Evolutionary conservation across 495 filamentous ascomycete genomes (phyloP), one percentile per base, ranked within the genome.

Genomic region (Tuber microsphaerosporum): DNA sequence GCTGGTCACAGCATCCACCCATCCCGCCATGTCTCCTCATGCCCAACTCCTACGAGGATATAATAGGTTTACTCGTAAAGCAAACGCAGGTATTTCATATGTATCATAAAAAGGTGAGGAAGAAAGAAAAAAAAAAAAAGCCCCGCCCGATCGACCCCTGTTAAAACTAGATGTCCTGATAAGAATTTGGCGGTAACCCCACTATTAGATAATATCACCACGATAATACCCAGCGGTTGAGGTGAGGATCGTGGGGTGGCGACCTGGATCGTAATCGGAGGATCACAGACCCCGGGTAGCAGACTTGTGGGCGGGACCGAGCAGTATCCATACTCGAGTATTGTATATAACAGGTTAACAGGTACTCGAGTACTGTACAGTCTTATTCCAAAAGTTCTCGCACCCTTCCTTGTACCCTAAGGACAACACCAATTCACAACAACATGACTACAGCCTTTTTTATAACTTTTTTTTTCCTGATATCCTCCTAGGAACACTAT

Each of bases 191-290:
- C 22, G 48, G 76, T 79, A 73, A 79, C 77, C 77, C 77, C 77
- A 73, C 77, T 79, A 73, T 79, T 78, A 76, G 76, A 73, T 78
- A 78, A 78, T 76, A 65, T n/a, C 76, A 68, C 68, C 42, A 65
- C 37, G 31, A 61, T 56, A 72, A 79, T 71, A n/a, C 77, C 76
- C 65, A 75, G 76, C 68, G 43, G 76, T 61, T 73, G 76, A 41
- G 39, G 39, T 73, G 76, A 41, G 39, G 39, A 79, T 79, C 70
- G 77, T 79, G 76, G 77, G 70, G 72, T 51, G 61, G 70, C 51
- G 51, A 48, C 43, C 48, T 16, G 56, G 56, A 65, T 65, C 26
- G 26, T 65, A 34, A 65, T 31, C 56, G 31, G 56, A 34, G 26
- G 6, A 65, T 65, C 56, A 19, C 26, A 31, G 56, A 65, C 56